Percentiles rank a stretch among this genome's conserved stretches.
These are phyloP conservation scores for Hymenoscyphus repandus DNA, from an alignment of 2,329 filamentous ascomycete species.

Conservation along the genomic window DNA sequence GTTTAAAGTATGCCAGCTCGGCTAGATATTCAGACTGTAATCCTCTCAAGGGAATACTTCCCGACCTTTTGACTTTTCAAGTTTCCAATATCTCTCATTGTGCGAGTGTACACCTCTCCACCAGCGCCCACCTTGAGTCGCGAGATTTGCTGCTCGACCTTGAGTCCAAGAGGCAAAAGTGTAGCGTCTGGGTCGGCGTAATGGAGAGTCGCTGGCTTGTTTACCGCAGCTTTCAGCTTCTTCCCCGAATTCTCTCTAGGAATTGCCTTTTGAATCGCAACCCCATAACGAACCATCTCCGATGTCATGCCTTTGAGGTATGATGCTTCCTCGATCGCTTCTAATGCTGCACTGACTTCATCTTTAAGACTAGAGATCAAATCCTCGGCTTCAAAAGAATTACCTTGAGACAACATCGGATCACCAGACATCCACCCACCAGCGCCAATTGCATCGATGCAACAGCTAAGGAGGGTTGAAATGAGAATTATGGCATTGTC, in stretches of 20 bases:
- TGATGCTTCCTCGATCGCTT: constrained; percentile 65
- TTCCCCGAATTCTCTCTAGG: not conserved
- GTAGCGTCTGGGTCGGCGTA: constrained; percentile 37
- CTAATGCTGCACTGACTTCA: constrained; percentile 66
- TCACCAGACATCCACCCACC: constrained; percentile 69
- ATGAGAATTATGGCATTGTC: constrained; percentile 68
- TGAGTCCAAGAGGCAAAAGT: constrained; percentile 69
- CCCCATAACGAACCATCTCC: constrained; percentile 60
- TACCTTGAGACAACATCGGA: constrained; percentile 41
- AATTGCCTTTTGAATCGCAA: constrained; percentile 26
- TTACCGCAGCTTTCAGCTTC: constrained; percentile 15
- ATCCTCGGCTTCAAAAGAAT: constrained; percentile 50
- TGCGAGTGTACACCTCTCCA: constrained; percentile 67
- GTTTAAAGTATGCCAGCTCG: not conserved
- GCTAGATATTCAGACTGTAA: constrained; percentile 52
- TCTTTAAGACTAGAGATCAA: constrained; percentile 60
- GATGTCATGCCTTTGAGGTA: constrained; percentile 59
- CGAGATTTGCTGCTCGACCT: constrained; percentile 47
- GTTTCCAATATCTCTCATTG: constrained; percentile 67
- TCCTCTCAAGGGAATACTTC: constrained; percentile 76
- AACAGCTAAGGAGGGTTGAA: constrained; percentile 64
- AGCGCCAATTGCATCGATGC: constrained; percentile 69
- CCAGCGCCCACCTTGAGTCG: constrained; percentile 57
- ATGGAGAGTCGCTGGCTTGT: constrained; percentile 43
- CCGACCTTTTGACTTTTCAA: constrained; percentile 75